Percentiles rank a stretch among this genome's conserved stretches.
Conservation (phyloP, 192 early-diverging fungal genomes). For the Gamsiella multidivaricata region DNA sequence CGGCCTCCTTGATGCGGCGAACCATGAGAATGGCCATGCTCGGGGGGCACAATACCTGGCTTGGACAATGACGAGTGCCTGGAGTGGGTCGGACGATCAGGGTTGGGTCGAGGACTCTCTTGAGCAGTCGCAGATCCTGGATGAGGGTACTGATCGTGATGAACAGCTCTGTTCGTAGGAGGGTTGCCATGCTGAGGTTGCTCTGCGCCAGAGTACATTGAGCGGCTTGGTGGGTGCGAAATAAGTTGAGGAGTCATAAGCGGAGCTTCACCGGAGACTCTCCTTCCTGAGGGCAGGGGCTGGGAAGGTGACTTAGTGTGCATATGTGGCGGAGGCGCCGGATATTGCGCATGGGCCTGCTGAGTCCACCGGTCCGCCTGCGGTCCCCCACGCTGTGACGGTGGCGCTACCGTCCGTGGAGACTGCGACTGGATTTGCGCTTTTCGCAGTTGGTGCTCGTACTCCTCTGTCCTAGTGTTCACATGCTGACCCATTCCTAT, state of each 20-base stretch:
- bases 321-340: background rate
- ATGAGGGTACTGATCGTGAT: slow-evolving; percentile 9
- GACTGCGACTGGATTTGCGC: slow-evolving; percentile 11
- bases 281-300: background rate
- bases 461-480: slow-evolving; percentile 1
- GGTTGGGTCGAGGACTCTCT: slow-evolving; percentile 12
- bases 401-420: background rate
- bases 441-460: slow-evolving; percentile 32
- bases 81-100: slow-evolving; percentile 35
- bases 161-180: background rate
- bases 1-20: slow-evolving; percentile 2
- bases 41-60: background rate
- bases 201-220: slow-evolving; percentile 5
- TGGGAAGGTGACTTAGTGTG: background rate
- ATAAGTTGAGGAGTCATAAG: background rate
- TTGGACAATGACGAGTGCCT: slow-evolving; percentile 41
- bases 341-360: background rate
- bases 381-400: background rate
- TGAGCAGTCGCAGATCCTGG: background rate
- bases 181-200: slow-evolving; percentile 5
- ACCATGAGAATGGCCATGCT: slow-evolving; percentile 14
- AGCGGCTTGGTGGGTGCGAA: background rate
- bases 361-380: slow-evolving; percentile 26
- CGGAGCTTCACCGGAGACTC: background rate
- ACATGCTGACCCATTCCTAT: background rate